Conservation (phyloP, 345 rosid species). For the Eucalyptus shirleyi region DNA sequence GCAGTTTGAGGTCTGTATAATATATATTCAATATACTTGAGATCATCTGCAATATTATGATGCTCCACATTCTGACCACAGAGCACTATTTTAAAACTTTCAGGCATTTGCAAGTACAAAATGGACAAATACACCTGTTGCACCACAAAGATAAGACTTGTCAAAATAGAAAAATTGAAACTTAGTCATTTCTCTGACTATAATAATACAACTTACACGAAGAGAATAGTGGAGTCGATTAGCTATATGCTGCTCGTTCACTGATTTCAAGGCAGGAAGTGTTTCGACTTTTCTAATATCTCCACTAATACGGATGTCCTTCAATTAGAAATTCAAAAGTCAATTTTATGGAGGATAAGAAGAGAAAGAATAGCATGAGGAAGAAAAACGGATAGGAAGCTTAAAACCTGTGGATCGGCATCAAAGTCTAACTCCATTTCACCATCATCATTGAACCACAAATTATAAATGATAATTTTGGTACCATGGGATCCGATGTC, state of each 20-base stretch:
- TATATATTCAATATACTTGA: constrained; percentile 65
- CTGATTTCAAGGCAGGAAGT: constrained; percentile 18
- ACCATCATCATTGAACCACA: constrained; percentile 67
- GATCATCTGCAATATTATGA: constrained; percentile 85
- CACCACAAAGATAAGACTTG: neutral
- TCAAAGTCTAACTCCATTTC: constrained; percentile 73
- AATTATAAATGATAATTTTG: constrained; percentile 73
- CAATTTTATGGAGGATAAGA: constrained; percentile 1
- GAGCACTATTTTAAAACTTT: constrained; percentile 53
- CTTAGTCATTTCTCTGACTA: neutral
- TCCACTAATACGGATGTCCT: constrained; percentile 80
- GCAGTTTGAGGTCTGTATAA: constrained; percentile 68
- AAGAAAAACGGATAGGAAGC: neutral
- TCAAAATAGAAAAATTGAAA: neutral
- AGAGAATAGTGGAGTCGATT: constrained; percentile 57
- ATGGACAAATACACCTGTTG: constrained; percentile 73
- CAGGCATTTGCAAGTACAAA: constrained; percentile 71
- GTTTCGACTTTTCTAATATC: constrained; percentile 28
- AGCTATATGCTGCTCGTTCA: constrained; percentile 68
- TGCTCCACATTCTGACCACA: constrained; percentile 67
- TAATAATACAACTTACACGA: constrained; percentile 41
- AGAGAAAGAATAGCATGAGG: neutral
- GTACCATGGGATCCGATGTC: constrained; percentile 80
- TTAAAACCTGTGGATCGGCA: constrained; percentile 47
- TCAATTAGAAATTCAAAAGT: neutral